phyloP scores from a whole-genome alignment of 331 rosid genomes.

The Prunus yedoensis region DNA sequence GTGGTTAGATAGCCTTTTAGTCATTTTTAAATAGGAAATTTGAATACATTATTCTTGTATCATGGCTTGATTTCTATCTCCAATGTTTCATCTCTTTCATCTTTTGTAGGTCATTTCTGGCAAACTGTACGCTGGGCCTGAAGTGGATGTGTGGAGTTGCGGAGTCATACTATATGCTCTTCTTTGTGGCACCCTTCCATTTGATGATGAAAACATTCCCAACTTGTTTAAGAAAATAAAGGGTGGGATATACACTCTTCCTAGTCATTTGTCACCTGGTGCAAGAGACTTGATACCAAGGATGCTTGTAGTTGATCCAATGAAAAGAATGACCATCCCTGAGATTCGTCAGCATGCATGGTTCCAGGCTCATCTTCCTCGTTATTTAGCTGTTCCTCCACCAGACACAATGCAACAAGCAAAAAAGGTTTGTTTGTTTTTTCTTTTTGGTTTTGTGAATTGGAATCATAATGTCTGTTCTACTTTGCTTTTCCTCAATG shows the following conservation, averaged over 20 bases:
- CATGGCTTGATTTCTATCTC: conserved; percentile 19
- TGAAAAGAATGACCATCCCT: conserved; percentile 84
- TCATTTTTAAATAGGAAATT: neutral
- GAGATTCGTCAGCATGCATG: conserved; percentile 91
- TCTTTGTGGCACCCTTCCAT: conserved; percentile 95
- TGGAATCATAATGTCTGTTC: neutral
- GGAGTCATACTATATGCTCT: conserved; percentile 94
- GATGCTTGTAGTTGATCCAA: conserved; percentile 91
- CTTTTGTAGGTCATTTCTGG: conserved; percentile 78
- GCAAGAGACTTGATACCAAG: conserved; percentile 89
- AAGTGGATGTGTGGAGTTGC: conserved; percentile 98
- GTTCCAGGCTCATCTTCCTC: conserved; percentile 92
- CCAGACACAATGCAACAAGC: conserved; percentile 77
- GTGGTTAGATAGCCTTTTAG: conserved; percentile 3
- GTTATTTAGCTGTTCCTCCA: conserved; percentile 84
- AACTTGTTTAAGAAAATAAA: conserved; percentile 76
- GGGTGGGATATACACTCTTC: conserved; percentile 94
- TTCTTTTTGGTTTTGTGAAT: neutral
- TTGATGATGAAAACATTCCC: conserved; percentile 88
- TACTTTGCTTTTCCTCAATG: conserved; percentile 7
- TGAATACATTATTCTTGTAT: conserved; percentile 1
- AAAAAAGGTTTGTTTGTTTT: conserved; percentile 53
- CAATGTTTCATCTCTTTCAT: conserved; percentile 21
- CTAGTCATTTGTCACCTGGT: conserved; percentile 81
- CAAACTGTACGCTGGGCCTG: conserved; percentile 92